Conservation (phyloP, 352 stramenopile genomes). For the Phytophthora brassicae region DNA sequence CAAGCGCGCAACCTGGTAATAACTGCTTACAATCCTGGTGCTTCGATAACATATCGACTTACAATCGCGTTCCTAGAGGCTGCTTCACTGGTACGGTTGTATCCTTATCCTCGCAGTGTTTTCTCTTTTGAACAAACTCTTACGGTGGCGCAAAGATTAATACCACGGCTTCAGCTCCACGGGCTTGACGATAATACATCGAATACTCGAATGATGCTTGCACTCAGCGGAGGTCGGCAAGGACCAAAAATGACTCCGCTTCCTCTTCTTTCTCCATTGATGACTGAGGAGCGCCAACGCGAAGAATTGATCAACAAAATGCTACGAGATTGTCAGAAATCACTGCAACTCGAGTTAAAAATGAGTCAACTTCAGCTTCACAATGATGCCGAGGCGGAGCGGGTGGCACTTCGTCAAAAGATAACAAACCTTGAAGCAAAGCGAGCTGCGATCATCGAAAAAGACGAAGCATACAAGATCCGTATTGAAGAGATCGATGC, state of each 20-base stretch:
- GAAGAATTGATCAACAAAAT: conserved; percentile 39
- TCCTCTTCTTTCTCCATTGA: conserved; percentile 11
- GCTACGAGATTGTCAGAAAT: conserved; percentile 34
- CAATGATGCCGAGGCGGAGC: conserved; percentile 13
- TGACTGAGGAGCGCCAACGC: conserved; percentile 20
- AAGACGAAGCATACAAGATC: conserved; percentile 41
- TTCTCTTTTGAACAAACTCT: conserved; percentile 53
- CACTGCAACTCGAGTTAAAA: conserved; percentile 30
- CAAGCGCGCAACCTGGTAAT: conserved; percentile 61
- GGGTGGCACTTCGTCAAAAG: conserved; percentile 16
- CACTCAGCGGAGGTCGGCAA: conserved; percentile 29
- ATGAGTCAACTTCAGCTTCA: conserved; percentile 22
- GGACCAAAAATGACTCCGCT: conserved; percentile 27
- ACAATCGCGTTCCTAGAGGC: conserved; percentile 46
- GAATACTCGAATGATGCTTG: conserved; percentile 38
- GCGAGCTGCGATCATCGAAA: conserved; percentile 21
- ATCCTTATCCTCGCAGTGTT: conserved; percentile 40
- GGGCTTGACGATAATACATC: conserved; percentile 18
- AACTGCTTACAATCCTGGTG: conserved; percentile 48
- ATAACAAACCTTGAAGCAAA: conserved; percentile 20
- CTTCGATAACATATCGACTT: conserved; percentile 42
- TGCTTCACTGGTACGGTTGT: conserved; percentile 37
- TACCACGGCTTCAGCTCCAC: conserved; percentile 39
- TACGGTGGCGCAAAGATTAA: conserved; percentile 36
- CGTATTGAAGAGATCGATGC: conserved; percentile 66